Evolutionary conservation across 805 yeast species (phyloP), one percentile per base, ranked within the genome.

Genomic region (Lachancea nothofagi): DNA sequence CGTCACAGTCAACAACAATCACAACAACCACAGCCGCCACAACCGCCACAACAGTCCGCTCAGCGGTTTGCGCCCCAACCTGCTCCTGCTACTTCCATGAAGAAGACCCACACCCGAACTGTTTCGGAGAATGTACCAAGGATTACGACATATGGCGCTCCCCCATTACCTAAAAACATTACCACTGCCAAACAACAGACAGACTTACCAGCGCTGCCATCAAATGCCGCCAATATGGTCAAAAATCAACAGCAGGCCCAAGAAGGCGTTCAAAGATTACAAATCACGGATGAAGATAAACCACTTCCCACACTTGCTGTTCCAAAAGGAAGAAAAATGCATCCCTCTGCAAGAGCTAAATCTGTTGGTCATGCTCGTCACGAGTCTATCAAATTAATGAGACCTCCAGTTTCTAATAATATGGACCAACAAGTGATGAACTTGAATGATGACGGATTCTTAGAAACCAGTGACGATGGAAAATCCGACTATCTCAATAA

Each of bases 291-390:
- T 27, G 57, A 48, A 27, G 48, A 46, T 27, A 48, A 46, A 28
- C 56, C 57, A 10, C 36, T 57, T 14, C 56, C 58, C 14, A 53
- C 45, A 19, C 41, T 44, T 13, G 48, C 44, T 32, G 41, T 53
- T 2, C 51, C 57, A 6, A 55, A 53, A 19, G 61, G 62, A 7
- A 59, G 62, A 26, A 67, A 61, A 46, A 59, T 55, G 42, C 95
- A 85, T 59, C 94, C 95, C 26, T 77, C 87, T 10, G 95, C 94
- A 0, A 75, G 95, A 52, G 94, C 95, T 2, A 86, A 83, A 56
- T 83, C 95, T 15, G 78, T 85, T 35, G 66, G 66, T 6, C 90
- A 85, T 57, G 73, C 77, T 15, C 74, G 85, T 54, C 80, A 77
- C 50, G 81, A 78, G 43, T 72, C 83, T 5, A 59, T 71, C 36